Evolutionary conservation across 2,329 filamentous ascomycete species (phyloP), one percentile per base, ranked within the genome.

Genomic region (Nothophoma quercina): DNA sequence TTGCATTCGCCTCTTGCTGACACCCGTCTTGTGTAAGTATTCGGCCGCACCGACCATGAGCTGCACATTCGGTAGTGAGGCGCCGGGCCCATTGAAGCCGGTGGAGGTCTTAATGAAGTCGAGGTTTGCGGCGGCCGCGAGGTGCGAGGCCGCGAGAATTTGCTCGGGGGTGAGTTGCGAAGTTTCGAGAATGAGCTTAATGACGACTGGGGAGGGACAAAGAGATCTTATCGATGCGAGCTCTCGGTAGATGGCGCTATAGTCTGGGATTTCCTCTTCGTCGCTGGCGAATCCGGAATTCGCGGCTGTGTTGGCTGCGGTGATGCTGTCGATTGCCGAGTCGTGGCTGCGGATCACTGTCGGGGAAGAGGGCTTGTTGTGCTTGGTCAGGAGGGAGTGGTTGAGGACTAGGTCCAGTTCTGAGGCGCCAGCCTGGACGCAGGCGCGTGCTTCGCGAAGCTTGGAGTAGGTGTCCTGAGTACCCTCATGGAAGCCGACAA

Each of bases 91-190:
- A 41, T 79, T 78, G 68, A 85, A 85, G 1, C 84, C 84, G 1
- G 84, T 86, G 23, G 78, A 81, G 0, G 84, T 86, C 72, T 86
- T 86, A 55, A 87, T 80, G 56, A 79, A 86, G 59, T 86, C 82
- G 39, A 82, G 81, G 4, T 77, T 77, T 2, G 83, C 83, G 26
- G 78, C 74, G 13, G 77, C 78, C 2, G 81, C 78, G 32, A 86
- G 73, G 18, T 80, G 75, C 15, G 78, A 78, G 0, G 78, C 83
- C 1, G 82, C 82, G 26, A 85, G 76, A 46, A 85, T 79, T 56
- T 85, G 76, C 5, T 74, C 62, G 5, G 65, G 56, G 2, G 64
- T 68, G 15, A 86, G 73, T 62, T 83, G 79, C 1, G 80, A 81
- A 7, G 83, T 85, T 65, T 86, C 84, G 43, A 86, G 69, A 56